phyloP scores from a whole-genome alignment of 2,329 filamentous ascomycete genomes.

The Colletotrichum tabaci region DNA sequence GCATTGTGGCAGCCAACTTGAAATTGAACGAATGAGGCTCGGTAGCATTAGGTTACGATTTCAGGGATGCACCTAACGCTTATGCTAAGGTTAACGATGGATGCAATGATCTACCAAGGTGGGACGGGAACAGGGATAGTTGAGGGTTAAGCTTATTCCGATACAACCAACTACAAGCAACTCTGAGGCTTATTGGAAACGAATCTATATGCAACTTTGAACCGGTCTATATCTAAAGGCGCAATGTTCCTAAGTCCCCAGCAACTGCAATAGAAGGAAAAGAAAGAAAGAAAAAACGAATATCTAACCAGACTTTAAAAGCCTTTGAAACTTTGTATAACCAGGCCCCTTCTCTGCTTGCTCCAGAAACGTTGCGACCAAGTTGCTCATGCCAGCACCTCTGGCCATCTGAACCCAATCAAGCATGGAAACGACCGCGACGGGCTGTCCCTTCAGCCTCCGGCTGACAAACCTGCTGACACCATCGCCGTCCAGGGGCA shows the following conservation, averaged over 20 bases:
- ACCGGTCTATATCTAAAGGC: too few species aligned
- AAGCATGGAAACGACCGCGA: neutral
- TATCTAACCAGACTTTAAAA: neutral
- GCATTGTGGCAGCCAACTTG: too few species aligned
- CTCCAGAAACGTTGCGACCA: constrained; percentile 4
- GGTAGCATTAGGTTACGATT: too few species aligned
- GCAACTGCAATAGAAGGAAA: neutral
- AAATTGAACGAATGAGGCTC: too few species aligned
- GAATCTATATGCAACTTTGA: too few species aligned
- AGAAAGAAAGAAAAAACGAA: neutral
- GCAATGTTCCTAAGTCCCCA: neutral
- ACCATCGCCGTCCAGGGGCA: neutral
- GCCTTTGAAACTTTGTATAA: neutral
- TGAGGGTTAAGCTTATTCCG: too few species aligned
- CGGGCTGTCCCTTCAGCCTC: neutral
- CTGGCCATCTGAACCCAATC: constrained; percentile 1
- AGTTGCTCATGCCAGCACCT: neutral
- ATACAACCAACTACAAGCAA: too few species aligned
- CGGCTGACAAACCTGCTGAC: constrained; percentile 3
- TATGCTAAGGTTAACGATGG: too few species aligned
- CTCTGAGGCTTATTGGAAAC: too few species aligned
- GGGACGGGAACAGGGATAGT: too few species aligned
- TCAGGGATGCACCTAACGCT: too few species aligned
- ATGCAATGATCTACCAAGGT: too few species aligned
- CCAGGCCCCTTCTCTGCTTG: neutral